Percentiles rank a stretch among this genome's conserved stretches.
These are phyloP conservation scores for Leccinum uliginosum DNA, from an alignment of 768 basidiomycete genomes.

Conservation along the genomic window DNA sequence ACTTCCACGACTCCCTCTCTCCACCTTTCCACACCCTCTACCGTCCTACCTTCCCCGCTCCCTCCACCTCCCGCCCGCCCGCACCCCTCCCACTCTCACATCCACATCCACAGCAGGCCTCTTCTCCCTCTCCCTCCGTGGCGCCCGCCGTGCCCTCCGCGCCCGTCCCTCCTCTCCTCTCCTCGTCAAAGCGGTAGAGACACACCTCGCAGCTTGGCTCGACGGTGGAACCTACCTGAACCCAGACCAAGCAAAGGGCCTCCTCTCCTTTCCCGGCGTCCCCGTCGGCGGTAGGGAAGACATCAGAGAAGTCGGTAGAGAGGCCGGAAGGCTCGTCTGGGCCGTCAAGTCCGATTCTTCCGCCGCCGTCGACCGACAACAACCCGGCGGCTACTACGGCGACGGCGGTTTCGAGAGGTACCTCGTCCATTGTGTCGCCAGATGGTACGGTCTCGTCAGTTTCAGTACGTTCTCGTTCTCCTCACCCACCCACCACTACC, in stretches of 20 bases:
- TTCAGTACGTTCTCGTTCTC: slow-evolving; percentile 52
- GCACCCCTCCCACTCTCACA: slow-evolving; percentile 40
- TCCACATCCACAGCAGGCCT: slow-evolving; percentile 64
- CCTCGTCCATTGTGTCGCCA: slow-evolving; percentile 77
- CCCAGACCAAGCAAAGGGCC: slow-evolving; percentile 39
- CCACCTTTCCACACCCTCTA: slow-evolving; percentile 76
- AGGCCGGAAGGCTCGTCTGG: slow-evolving; percentile 70
- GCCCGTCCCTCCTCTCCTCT: slow-evolving; percentile 45
- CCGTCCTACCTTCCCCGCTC: slow-evolving; percentile 67
- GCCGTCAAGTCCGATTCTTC: slow-evolving; percentile 36
- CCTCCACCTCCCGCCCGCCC: slow-evolving; percentile 44
- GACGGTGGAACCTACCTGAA: slow-evolving; percentile 51
- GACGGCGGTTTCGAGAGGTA: slow-evolving; percentile 75
- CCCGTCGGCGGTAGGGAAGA: slow-evolving; percentile 49
- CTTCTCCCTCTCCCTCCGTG: slow-evolving; percentile 72
- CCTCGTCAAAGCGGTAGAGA: slow-evolving; percentile 67
- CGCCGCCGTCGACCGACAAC: neutral
- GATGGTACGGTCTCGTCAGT: slow-evolving; percentile 75
- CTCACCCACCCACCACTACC: no score
- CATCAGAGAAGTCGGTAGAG: slow-evolving; percentile 63
- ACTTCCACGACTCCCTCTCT: slow-evolving; percentile 34
- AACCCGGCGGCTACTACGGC: slow-evolving; percentile 5
- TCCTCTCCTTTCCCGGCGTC: slow-evolving; percentile 35
- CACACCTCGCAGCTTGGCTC: slow-evolving; percentile 62
- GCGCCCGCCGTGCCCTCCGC: slow-evolving; percentile 65